Conservation (phyloP, 1,139 yeast genomes). For the Debaryomycetaceae sp. region DNA sequence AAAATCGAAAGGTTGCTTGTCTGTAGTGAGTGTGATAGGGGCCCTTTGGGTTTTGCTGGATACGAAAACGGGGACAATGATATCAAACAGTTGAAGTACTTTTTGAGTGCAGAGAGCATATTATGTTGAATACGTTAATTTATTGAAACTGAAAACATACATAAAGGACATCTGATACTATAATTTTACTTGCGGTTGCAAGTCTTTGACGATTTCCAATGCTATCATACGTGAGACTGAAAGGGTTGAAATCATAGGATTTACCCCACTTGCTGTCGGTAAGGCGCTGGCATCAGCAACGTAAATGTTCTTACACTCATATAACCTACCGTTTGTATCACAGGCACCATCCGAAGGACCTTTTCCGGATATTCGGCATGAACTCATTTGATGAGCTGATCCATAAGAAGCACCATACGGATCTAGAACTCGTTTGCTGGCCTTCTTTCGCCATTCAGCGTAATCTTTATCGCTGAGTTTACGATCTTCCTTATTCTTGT, state of each 20-base stretch:
- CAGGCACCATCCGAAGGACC: slow-evolving; percentile 49
- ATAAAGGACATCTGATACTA: slow-evolving; percentile 8
- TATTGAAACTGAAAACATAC: not conserved
- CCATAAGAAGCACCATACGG: slow-evolving; percentile 38
- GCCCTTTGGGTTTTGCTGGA: slow-evolving; percentile 70
- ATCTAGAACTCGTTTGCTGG: slow-evolving; percentile 25
- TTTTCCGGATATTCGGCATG: slow-evolving; percentile 53
- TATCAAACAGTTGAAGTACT: slow-evolving; percentile 41
- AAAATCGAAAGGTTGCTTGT: slow-evolving; percentile 49
- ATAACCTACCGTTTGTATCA: slow-evolving; percentile 47
- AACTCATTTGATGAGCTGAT: slow-evolving; percentile 61
- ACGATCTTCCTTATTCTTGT: slow-evolving; percentile 41
- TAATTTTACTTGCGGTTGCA: slow-evolving; percentile 28
- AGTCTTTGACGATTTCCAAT: slow-evolving; percentile 32
- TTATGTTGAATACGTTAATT: slow-evolving; percentile 22
- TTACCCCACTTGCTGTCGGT: slow-evolving; percentile 61
- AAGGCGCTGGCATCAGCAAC: slow-evolving; percentile 57
- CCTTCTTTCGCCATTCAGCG: slow-evolving; percentile 39
- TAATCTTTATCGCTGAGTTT: slow-evolving; percentile 43
- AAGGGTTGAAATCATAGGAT: slow-evolving; percentile 50
- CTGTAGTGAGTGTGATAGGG: slow-evolving; percentile 73
- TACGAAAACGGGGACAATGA: slow-evolving; percentile 25
- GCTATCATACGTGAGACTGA: slow-evolving; percentile 38
- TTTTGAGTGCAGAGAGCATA: slow-evolving; percentile 43
- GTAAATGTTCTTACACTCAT: slow-evolving; percentile 50